Base-by-base conservation (phyloP, 108 stramenopile species). In the Fragilariopsis cylindrus region DNA sequence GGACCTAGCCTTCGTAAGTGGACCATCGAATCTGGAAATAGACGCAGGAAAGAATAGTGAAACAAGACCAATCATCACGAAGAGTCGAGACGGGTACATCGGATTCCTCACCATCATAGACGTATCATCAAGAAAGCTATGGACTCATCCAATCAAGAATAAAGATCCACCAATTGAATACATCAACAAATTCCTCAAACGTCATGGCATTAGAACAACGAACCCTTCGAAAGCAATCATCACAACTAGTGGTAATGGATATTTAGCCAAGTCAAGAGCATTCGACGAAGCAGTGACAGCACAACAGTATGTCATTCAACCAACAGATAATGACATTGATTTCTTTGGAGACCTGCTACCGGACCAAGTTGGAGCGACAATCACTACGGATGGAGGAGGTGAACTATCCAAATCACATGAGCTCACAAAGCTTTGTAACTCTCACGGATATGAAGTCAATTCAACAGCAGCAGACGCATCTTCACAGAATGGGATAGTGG, bases 401-500 rank as follows among this genome's bases (percentile, higher is more conserved):
- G 73, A 63, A 64, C 30, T 73, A 5, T 60, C 62, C 4, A 53
- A 41, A 11, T 52, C 48, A 3, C 43, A 41, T 0, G 19, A 63
- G 21, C n/a, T 73, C 11, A 45, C 30, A 9, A 13, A 42, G 12
- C 7, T 64, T 0, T 3, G 63, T 5, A 40, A 12, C 8, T 5
- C 18, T 7, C 15, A 73, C 47, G 73, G 63, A 4, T 73, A 64
- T 30, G 7, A 46, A 5, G 15, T 41, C 13, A 47, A 64, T 30
- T 16, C 53, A n/a, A 75, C 74, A 47, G 65, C 55, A 0, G 47
- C 74, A 3, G 54, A 67, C 8, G 40, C 74, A 4, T 75, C 74
- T 7, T 56, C 65, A 5, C 50, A 57, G 2, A 75, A 75, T 56
- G 74, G 74, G 7, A 11, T 53, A 55, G 74, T 46, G 4, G 74